phyloP scores from a whole-genome alignment of 768 basidiomycete genomes.

The Rhodosporidiobolus sp. region DNA sequence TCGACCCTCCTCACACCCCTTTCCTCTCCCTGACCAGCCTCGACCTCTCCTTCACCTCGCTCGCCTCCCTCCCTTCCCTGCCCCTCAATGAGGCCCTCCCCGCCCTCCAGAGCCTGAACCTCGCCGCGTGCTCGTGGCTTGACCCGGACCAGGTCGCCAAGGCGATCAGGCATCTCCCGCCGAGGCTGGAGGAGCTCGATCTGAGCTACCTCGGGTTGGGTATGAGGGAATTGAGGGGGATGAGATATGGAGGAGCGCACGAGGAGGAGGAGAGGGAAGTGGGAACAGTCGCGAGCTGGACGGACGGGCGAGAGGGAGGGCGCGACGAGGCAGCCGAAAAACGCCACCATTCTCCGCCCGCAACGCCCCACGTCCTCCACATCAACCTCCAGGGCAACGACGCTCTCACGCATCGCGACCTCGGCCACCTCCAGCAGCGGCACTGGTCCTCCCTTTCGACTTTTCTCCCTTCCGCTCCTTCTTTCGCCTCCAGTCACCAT shows the following conservation, averaged over 20 bases:
- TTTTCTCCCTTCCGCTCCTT: too few species aligned
- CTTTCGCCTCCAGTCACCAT: too few species aligned
- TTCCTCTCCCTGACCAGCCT: background rate
- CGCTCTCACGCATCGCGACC: background rate
- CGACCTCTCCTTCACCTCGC: conserved; percentile 6
- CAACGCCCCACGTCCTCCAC: background rate
- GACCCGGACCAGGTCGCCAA: background rate
- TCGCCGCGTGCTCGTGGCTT: conserved; percentile 1
- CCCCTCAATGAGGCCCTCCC: conserved; percentile 1
- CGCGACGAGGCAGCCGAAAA: too few species aligned
- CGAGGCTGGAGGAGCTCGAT: background rate
- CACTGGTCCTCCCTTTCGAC: background rate
- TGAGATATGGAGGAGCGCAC: background rate
- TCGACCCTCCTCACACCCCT: background rate
- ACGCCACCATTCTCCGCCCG: too few species aligned
- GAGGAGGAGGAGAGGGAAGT: too few species aligned
- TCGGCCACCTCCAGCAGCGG: background rate
- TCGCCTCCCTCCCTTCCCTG: background rate
- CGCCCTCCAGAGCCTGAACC: background rate
- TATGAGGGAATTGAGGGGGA: background rate
- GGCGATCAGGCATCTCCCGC: background rate
- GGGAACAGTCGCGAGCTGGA: too few species aligned
- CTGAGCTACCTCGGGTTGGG: background rate
- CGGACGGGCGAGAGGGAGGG: too few species aligned
- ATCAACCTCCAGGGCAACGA: conserved; percentile 10